Percentiles rank a stretch among this genome's conserved stretches.
phyloP scores from a whole-genome alignment of 176 grass and related monocot species.

The Aegilops longissima region DNA sequence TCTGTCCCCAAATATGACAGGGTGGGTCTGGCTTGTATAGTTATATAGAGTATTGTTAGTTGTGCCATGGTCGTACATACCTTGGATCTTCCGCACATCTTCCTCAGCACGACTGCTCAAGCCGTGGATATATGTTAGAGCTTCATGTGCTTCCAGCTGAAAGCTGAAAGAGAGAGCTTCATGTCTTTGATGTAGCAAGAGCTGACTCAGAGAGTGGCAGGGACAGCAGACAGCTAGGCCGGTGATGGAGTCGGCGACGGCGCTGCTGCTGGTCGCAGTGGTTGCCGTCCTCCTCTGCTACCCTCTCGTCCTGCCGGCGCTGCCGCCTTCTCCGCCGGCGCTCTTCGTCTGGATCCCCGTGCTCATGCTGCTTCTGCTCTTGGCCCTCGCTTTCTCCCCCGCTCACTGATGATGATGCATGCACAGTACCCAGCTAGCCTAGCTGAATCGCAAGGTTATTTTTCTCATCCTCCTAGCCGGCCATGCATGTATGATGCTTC shows the following conservation, averaged over 20 bases:
- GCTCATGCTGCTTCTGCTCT: slow-evolving; percentile 46
- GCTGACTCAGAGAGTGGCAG: background rate
- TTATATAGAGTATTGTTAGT: background rate
- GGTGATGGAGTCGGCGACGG: slow-evolving; percentile 18
- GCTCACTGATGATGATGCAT: background rate
- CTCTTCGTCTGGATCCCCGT: slow-evolving; percentile 50
- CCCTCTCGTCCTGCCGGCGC: slow-evolving; percentile 47
- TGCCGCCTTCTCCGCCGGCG: slow-evolving; percentile 46
- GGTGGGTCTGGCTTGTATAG: background rate
- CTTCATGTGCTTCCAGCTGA: background rate
- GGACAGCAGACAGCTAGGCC: background rate
- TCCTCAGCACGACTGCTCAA: background rate
- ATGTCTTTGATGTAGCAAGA: background rate
- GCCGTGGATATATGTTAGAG: background rate
- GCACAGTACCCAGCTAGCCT: background rate
- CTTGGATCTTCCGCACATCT: background rate
- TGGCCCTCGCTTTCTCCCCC: slow-evolving; percentile 32
- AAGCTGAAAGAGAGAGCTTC: background rate
- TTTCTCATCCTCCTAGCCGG: background rate
- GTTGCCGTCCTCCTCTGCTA: slow-evolving; percentile 34
- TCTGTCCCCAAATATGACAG: background rate
- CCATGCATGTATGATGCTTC: background rate
- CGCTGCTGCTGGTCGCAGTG: slow-evolving; percentile 39
- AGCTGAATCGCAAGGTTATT: background rate
- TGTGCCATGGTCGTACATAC: background rate